Conservation (phyloP, 2,329 filamentous ascomycete genomes). For the Calonectria naviculata region DNA sequence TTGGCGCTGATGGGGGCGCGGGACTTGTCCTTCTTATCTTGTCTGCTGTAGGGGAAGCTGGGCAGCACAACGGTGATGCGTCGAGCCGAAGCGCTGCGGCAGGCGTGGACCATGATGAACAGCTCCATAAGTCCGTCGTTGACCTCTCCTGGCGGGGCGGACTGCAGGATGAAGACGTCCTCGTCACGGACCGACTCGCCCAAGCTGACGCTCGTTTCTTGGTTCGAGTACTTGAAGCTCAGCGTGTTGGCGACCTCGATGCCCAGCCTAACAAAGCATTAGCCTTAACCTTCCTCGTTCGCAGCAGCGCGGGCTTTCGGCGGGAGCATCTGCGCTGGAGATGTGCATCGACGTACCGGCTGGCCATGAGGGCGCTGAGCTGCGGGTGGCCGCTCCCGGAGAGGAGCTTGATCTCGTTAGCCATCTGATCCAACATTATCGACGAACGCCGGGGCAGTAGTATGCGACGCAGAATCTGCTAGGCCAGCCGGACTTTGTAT, state of each 20-base stretch:
- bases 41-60: conserved; percentile 95
- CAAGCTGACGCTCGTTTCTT: conserved; percentile 91
- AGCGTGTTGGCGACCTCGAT: conserved; percentile 84
- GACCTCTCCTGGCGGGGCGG: conserved; percentile 93
- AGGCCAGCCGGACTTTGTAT: background rate
- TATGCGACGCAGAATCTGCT: background rate
- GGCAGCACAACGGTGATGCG: conserved; percentile 96
- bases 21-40: conserved; percentile 96
- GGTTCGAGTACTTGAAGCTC: conserved; percentile 86
- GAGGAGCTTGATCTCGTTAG: conserved; percentile 65
- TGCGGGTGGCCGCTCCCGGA: conserved; percentile 61
- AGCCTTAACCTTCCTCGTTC: conserved; percentile 27
- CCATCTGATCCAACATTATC: conserved; percentile 56
- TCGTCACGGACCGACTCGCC: conserved; percentile 97
- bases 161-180: conserved; percentile 98
- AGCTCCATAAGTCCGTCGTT: conserved; percentile 99
- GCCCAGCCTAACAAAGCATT: conserved; percentile 68
- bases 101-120: conserved; percentile 97
- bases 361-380: conserved; percentile 49
- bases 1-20: conserved; percentile 97
- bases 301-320: background rate
- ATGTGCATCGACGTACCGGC: background rate
- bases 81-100: conserved; percentile 75
- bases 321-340: background rate
- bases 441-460: background rate